A percentile compares a stretch with the other conserved stretches of the same genome.
Conservation (phyloP, 2,329 filamentous ascomycete genomes). For the Xylariales sp. region DNA sequence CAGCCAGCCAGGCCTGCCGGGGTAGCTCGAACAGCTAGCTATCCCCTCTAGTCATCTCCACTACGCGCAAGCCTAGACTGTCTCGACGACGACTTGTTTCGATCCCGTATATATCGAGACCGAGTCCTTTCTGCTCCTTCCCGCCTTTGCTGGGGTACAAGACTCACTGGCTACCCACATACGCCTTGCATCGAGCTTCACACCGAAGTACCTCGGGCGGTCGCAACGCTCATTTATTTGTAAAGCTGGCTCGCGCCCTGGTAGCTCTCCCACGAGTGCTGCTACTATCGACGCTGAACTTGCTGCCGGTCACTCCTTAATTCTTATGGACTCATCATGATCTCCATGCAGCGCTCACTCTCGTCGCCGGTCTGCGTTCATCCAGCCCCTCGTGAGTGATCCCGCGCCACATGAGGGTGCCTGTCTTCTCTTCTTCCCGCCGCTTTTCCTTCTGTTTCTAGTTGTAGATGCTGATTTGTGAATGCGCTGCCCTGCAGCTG, state of each 20-base stretch:
- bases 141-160: conserved; percentile 17
- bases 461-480: conserved; percentile 40
- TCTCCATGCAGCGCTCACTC: conserved; percentile 71
- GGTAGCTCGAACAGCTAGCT: conserved; percentile 35
- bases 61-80: conserved; percentile 31
- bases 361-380: conserved; percentile 71
- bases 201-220: conserved; percentile 8
- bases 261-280: conserved; percentile 45
- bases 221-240: conserved; percentile 26
- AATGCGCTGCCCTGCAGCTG: conserved; percentile 54
- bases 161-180: conserved; percentile 22
- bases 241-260: conserved; percentile 43
- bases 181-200: conserved; percentile 20
- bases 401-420: conserved; percentile 20
- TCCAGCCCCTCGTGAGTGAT: conserved; percentile 69
- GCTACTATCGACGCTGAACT: conserved; percentile 52
- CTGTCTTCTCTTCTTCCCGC: neutral
- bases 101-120: conserved; percentile 16
- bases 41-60: conserved; percentile 26
- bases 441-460: conserved; percentile 4
- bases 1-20: conserved; percentile 29
- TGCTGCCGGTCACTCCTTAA: conserved; percentile 35
- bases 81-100: conserved; percentile 22
- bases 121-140: conserved; percentile 15
- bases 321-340: conserved; percentile 65